phyloP scores from a whole-genome alignment of 441 rosid species.

The Gossypium lobatum region DNA sequence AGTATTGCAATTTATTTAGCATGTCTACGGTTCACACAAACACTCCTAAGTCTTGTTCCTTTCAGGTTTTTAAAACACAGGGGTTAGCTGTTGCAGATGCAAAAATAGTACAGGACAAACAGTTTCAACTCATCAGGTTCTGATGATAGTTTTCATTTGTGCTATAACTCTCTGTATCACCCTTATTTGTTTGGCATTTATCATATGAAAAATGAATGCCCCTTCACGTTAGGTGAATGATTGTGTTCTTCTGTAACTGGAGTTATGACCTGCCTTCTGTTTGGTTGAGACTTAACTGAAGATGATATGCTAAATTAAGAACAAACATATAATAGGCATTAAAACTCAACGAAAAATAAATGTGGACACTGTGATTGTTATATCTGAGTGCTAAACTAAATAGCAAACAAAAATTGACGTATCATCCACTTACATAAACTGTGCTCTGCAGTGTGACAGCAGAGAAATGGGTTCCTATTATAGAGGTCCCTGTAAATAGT shows the following conservation, averaged over 20 bases:
- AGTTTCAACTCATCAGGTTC: constrained; percentile 93
- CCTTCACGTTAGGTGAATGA: not conserved
- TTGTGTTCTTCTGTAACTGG: not conserved
- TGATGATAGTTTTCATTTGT: constrained; percentile 7
- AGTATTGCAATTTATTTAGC: not conserved
- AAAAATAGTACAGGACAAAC: constrained; percentile 64
- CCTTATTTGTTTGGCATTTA: not conserved
- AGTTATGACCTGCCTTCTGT: not conserved
- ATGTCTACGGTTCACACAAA: constrained; percentile 15
- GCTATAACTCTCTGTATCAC: not conserved
- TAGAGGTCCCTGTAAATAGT: constrained; percentile 80
- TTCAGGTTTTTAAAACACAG: constrained; percentile 75
- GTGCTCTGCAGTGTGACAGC: constrained; percentile 73
- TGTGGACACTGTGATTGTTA: not conserved
- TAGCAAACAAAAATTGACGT: not conserved
- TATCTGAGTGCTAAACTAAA: not conserved
- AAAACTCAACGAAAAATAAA: constrained; percentile 7
- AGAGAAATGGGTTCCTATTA: constrained; percentile 93
- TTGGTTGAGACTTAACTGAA: not conserved
- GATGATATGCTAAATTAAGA: constrained; percentile 14
- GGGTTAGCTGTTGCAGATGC: constrained; percentile 72
- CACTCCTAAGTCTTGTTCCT: constrained; percentile 6
- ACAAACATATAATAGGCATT: constrained; percentile 15
- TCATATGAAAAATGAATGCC: not conserved
- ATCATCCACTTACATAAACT: not conserved